phyloP scores from a whole-genome alignment of 2,329 filamentous ascomycete species.

The Monilinia polystroma region DNA sequence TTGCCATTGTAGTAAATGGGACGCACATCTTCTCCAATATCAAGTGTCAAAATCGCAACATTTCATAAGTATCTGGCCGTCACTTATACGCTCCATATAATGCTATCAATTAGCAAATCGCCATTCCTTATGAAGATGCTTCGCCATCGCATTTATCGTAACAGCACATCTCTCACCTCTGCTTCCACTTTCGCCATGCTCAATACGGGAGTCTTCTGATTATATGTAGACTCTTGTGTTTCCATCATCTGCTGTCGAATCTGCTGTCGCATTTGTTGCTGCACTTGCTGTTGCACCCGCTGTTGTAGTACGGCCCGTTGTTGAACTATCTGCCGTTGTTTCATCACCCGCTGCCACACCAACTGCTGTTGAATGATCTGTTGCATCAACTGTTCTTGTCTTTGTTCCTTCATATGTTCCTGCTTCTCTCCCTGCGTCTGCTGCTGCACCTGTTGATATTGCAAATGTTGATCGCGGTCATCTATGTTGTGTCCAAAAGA shows the following conservation, averaged over 20 bases:
- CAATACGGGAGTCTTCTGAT: background rate
- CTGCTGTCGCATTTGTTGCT: background rate
- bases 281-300: background rate
- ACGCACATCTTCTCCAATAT: background rate
- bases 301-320: background rate
- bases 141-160: background rate
- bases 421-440: background rate
- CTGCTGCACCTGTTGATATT: background rate
- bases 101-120: background rate
- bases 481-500: constrained; percentile 5
- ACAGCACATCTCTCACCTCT: background rate
- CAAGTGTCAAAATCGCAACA: background rate
- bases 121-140: background rate
- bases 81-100: background rate
- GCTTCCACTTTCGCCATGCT: background rate
- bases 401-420: background rate
- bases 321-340: background rate
- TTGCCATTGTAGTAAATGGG: constrained; percentile 23
- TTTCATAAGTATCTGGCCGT: background rate
- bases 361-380: background rate
- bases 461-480: background rate
- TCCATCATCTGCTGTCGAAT: background rate
- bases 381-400: background rate
- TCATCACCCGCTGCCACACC: background rate
- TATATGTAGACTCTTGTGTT: background rate